Evolutionary conservation across 108 stramenopile genomes (phyloP).

Genomic region (Schizochytrium sp.): DNA sequence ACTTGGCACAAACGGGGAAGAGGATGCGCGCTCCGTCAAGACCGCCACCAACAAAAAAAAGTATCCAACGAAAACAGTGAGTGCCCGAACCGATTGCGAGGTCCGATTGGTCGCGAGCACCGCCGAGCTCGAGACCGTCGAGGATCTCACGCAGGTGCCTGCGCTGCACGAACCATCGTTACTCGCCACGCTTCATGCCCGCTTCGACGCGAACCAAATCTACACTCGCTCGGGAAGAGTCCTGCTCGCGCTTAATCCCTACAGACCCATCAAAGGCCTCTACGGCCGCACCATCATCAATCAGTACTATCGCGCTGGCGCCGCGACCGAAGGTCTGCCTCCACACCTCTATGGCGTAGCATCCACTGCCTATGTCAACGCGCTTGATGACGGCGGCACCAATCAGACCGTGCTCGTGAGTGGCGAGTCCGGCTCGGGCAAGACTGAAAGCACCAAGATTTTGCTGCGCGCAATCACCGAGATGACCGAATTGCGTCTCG

Average conservation of each 20-base stretch:
- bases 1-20: background rate
- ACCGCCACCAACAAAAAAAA: background rate
- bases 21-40: background rate
- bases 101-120: background rate
- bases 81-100: background rate
- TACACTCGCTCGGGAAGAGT: slow-evolving; percentile 85
- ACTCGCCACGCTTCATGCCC: background rate
- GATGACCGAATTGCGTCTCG: background rate
- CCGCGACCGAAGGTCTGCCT: slow-evolving; percentile 29
- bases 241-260: slow-evolving; percentile 81
- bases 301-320: slow-evolving; percentile 31
- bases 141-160: background rate
- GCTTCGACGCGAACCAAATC: slow-evolving; percentile 71
- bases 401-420: slow-evolving; percentile 19
- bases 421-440: slow-evolving; percentile 30
- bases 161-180: background rate
- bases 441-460: slow-evolving; percentile 26
- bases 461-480: slow-evolving; percentile 10
- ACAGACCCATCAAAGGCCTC: slow-evolving; percentile 70
- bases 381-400: slow-evolving; percentile 51
- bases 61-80: background rate
- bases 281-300: slow-evolving; percentile 69
- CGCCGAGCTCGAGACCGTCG: background rate
- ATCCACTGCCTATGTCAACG: slow-evolving; percentile 80
- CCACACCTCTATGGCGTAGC: slow-evolving; percentile 86